Evolutionary conservation across 116 monocot genomes (phyloP), one percentile per base, ranked within the genome.

Genomic region (Trichopus zeylanicus): DNA sequence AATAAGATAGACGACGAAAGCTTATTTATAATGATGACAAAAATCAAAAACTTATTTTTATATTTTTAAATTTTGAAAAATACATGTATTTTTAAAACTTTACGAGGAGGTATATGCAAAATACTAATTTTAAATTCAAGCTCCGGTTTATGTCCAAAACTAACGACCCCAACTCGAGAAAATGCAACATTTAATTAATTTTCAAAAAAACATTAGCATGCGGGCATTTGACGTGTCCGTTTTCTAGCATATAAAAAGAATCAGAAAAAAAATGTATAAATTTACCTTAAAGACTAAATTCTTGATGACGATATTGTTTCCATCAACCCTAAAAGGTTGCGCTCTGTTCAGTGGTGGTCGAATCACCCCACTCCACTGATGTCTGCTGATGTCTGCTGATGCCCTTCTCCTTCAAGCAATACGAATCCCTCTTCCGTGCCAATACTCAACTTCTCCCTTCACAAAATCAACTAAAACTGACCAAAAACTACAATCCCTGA

Each of bases 381-480:
- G 80, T 75, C 0, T 42, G 42, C 55, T 27, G 24, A 30, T 10
- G 80, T 75, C 0, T 42, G 42, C 12, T 42, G 18, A 42, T 42
- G n/a, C 21, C 75, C 80, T 21, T 74, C 75, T 2, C 80, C 75
- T 67, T 80, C 67, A 3, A 80, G 24, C 10, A 71, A 15, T 2
- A 80, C 29, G 26, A 75, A 71, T 16, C 26, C 54, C 23, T 75
- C 75, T 20, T 39, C 26, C 0, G 0, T 0, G 3, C 58, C 20
- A 42, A 80, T 64, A 3, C 13, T 32, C n/a, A 80, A 70, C 48
- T 73, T 66, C 48, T 77, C 74, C 46, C 70, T 80, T 22, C 16
- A 30, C n/a, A 46, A 27, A 18, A 18, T 15, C 18, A 8, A 11
- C 0, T 6, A 53, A n/a, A 7, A 12, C 6, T 18, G 20, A 59